A percentile compares a stretch with the other conserved stretches of the same genome.
phyloP scores from a whole-genome alignment of 306 rosid genomes.

The Quercus cerris region DNA sequence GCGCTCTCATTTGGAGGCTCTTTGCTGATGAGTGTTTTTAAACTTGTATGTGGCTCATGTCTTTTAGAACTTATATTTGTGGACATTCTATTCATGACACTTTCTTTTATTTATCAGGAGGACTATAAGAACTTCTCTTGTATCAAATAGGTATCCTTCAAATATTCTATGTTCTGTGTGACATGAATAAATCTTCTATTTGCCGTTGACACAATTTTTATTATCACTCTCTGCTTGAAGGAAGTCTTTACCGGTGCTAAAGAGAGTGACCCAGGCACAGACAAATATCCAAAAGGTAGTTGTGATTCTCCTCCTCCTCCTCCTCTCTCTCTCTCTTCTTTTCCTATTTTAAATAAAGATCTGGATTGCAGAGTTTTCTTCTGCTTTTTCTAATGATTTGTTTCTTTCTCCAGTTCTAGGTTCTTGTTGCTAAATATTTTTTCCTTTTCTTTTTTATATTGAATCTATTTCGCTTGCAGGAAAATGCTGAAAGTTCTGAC shows the following conservation, averaged over 20 bases:
- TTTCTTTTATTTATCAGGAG: conserved; percentile 39
- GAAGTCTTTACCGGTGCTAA: conserved; percentile 66
- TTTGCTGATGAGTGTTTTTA: background rate
- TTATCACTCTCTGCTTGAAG: conserved; percentile 40
- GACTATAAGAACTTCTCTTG: conserved; percentile 36
- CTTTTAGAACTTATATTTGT: background rate
- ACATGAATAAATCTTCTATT: conserved; percentile 20
- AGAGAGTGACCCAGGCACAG: conserved; percentile 42
- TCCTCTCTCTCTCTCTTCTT: background rate
- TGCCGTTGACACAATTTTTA: conserved; percentile 19
- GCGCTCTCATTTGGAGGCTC: background rate
- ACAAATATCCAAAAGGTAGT: conserved; percentile 48
- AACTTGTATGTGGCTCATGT: background rate
- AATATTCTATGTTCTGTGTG: background rate
- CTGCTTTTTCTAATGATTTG: background rate
- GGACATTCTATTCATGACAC: background rate
- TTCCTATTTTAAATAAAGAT: background rate
- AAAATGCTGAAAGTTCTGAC: conserved; percentile 46
- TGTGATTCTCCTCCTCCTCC: background rate
- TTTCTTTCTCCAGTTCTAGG: background rate
- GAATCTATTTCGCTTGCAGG: conserved; percentile 39
- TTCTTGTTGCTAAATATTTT: conserved; percentile 5
- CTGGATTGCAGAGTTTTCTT: background rate
- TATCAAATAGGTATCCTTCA: conserved; percentile 47
- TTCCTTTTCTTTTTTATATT: conserved; percentile 18